Evolutionary conservation across 1,139 yeast genomes (phyloP).

Genomic region (Suhomyces yuchorum): DNA sequence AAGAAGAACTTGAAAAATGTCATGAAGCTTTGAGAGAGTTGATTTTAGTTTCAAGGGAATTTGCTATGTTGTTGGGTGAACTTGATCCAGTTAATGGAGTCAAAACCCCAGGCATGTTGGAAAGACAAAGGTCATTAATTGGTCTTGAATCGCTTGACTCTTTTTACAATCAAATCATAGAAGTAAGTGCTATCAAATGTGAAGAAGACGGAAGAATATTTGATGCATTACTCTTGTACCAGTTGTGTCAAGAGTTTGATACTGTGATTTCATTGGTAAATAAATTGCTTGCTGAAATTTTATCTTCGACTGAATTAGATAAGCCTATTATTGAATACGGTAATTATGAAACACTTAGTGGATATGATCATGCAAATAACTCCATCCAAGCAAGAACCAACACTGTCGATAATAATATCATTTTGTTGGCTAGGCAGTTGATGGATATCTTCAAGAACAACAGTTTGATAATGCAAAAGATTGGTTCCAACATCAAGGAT

Average conservation of each 20-base stretch:
- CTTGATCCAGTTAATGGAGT: slow-evolving; percentile 67
- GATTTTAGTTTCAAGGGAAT: slow-evolving; percentile 84
- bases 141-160: slow-evolving; percentile 56
- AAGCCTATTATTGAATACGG: slow-evolving; percentile 52
- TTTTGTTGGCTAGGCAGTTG: slow-evolving; percentile 61
- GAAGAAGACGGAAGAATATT: slow-evolving; percentile 89
- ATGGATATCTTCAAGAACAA: slow-evolving; percentile 55
- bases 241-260: slow-evolving; percentile 84
- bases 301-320: slow-evolving; percentile 73
- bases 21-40: slow-evolving; percentile 84
- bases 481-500: slow-evolving; percentile 53
- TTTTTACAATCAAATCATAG: slow-evolving; percentile 62
- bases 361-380: slow-evolving; percentile 15
- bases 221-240: slow-evolving; percentile 85
- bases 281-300: slow-evolving; percentile 74
- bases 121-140: slow-evolving; percentile 71
- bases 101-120: slow-evolving; percentile 82
- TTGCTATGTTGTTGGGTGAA: slow-evolving; percentile 77
- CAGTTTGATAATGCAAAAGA: slow-evolving; percentile 46
- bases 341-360: slow-evolving; percentile 33
- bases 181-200: slow-evolving; percentile 82
- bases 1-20: slow-evolving; percentile 57
- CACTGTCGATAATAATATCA: slow-evolving; percentile 49
- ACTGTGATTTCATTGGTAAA: slow-evolving; percentile 80
- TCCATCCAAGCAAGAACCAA: slow-evolving; percentile 17